Evolutionary conservation across 2,329 filamentous ascomycete species (phyloP).

Genomic region (Coleophoma cylindrospora): DNA sequence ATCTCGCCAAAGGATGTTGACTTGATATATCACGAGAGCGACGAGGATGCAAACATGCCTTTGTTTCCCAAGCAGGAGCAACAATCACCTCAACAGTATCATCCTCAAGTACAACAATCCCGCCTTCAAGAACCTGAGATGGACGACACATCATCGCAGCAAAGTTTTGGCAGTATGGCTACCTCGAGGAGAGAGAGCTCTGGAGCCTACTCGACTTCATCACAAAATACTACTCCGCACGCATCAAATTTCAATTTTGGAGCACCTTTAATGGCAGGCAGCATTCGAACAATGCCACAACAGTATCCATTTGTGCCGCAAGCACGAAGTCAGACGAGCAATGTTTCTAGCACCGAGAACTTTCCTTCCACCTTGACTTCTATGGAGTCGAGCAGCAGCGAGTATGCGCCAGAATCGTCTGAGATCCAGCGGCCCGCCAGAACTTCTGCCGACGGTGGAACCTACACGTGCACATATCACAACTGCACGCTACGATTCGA

Average conservation of each 20-base stretch:
- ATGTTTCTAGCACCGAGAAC: slow-evolving; percentile 23
- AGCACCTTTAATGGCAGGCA: slow-evolving; percentile 30
- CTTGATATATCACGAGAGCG: slow-evolving; percentile 74
- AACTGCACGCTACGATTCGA: slow-evolving; percentile 87
- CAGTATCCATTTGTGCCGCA: slow-evolving; percentile 27
- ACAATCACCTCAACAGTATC: slow-evolving; percentile 31
- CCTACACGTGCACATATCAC: slow-evolving; percentile 95
- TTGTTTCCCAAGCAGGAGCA: slow-evolving; percentile 62
- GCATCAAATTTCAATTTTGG: slow-evolving; percentile 38
- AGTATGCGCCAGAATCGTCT: slow-evolving; percentile 27
- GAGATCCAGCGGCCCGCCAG: slow-evolving; percentile 46
- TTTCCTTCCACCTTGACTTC: slow-evolving; percentile 28
- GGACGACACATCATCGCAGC: slow-evolving; percentile 32
- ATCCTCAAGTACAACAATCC: slow-evolving; percentile 11
- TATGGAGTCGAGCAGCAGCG: slow-evolving; percentile 33
- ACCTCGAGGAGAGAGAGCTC: slow-evolving; percentile 32
- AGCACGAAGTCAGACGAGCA: slow-evolving; percentile 17
- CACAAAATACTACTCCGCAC: slow-evolving; percentile 18
- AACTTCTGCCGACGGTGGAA: slow-evolving; percentile 72
- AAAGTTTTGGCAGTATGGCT: slow-evolving; percentile 36
- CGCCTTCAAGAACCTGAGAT: slow-evolving; percentile 19
- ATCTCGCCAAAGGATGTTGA: slow-evolving; percentile 93
- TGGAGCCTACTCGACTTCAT: slow-evolving; percentile 24
- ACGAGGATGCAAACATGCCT: slow-evolving; percentile 65
- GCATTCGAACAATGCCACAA: slow-evolving; percentile 21